A percentile compares a stretch with the other conserved stretches of the same genome.
These are phyloP conservation scores for Letharia lupina DNA, from an alignment of 495 filamentous ascomycete genomes.

Conservation along the genomic window DNA sequence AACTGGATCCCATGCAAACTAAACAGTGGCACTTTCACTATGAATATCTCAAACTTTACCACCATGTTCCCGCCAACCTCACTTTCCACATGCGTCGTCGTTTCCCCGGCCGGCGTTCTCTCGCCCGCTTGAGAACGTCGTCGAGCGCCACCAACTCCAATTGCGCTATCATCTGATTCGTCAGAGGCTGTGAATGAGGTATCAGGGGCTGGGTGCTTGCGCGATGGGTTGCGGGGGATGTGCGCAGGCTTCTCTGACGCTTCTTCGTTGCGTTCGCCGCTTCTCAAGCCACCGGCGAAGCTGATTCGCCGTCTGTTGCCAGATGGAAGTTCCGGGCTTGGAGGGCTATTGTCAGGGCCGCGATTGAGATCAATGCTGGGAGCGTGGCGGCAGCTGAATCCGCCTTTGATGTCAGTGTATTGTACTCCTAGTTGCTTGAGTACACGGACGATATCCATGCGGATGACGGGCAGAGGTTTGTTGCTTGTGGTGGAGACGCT, in stretches of 20 bases:
- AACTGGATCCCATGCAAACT: slow-evolving; percentile 95
- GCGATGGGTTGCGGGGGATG: slow-evolving; percentile 35
- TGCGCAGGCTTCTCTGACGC: slow-evolving; percentile 40
- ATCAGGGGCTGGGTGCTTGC: slow-evolving; percentile 45
- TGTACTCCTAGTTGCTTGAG: slow-evolving; percentile 81
- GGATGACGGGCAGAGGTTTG: slow-evolving; percentile 75
- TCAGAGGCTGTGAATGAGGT: slow-evolving; percentile 74
- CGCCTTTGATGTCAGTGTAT: slow-evolving; percentile 84
- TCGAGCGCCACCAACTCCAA: slow-evolving; percentile 14
- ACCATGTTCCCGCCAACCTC: slow-evolving; percentile 73
- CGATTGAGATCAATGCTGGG: slow-evolving; percentile 84
- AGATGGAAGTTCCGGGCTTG: slow-evolving; percentile 45
- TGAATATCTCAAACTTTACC: slow-evolving; percentile 88
- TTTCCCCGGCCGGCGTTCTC: slow-evolving; percentile 58
- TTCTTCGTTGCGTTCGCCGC: slow-evolving; percentile 52
- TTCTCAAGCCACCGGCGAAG: slow-evolving; percentile 59
- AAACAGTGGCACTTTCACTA: slow-evolving; percentile 94
- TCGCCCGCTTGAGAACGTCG: slow-evolving; percentile 30
- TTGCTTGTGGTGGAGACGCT: slow-evolving; percentile 95
- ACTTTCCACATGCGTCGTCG: slow-evolving; percentile 76
- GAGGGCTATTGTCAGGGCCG: slow-evolving; percentile 49
- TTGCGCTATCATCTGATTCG: slow-evolving; percentile 51
- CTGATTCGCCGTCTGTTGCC: slow-evolving; percentile 71
- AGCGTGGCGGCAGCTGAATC: slow-evolving; percentile 78
- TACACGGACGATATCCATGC: slow-evolving; percentile 86